Base-by-base conservation (phyloP, 257 asterid genomes). In the Hygrophila difformis region DNA sequence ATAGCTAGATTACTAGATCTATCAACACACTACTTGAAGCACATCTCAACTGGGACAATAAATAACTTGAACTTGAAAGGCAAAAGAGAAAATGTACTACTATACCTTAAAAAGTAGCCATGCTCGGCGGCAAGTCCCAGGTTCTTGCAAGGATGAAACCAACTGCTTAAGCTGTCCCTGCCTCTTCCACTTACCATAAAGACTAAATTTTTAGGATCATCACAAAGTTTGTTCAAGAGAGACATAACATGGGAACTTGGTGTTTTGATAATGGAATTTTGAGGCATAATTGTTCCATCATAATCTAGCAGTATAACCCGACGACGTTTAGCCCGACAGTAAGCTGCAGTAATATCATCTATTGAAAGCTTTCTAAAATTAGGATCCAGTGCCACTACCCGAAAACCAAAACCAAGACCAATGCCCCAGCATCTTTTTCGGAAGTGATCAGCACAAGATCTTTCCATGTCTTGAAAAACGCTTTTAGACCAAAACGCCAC, bases 181-280 rank as follows among this genome's bases (percentile, higher is more conserved):
- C 94, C 96, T 61, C 96, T 77, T 57, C 96, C 96, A 45, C 96
- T 86, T 54, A 86, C 96, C 71, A 86, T 86, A 49, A 82, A 82
- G 52, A 79, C 88, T 18, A 68, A 48, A 61, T 76, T 86, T 58
- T 73, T 75, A 37, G 56, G 65, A 69, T 77, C 94, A 12, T 70
- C 70, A 55, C 71, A 74, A 16, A 86, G 87, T 53, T 49, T 76
- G 73, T 82, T 72, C 72, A 86, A 67, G 41, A 86, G 84, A 39
- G 93, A 79, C 55, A 86, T 59, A 34, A 86, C 88, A 56, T 71
- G 83, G 17, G 77, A 61, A 55, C 71, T 73, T 38, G 96, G 96
- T 56, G 78, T 56, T 65, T 82, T 86, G 37, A 67, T 77, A 61
- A 86, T 75, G 16, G 79, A 75, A 76, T 82, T 82, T 35, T 86